Evolutionary conservation across 768 basidiomycete genomes (phyloP), one percentile per base, ranked within the genome.

Genomic region (Mycena albidolilacea): DNA sequence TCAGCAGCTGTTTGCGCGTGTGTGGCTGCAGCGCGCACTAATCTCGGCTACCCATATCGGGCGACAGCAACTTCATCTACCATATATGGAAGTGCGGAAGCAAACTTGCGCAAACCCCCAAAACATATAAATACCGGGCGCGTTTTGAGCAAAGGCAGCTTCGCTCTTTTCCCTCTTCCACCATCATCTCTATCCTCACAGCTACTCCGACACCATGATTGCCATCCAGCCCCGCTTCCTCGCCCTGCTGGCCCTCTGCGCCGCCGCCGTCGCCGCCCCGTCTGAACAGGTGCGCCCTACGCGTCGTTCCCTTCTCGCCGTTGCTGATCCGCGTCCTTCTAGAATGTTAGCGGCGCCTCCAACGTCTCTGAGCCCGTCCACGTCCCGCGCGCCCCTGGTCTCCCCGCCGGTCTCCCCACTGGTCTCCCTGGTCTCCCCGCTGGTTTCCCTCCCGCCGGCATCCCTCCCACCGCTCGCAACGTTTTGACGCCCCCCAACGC

Each of bases 201-300:
- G 30, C 43, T 30, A 5, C 70, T 67, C 57, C 35, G 30, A 21
- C 65, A 69, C 72, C 10, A 73, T 73, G 72, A 48, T 73, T 23
- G 71, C 67, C 7, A 23, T 73, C 55, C 57, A 69, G 30, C 57
- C 67, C 63, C 72, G 72, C 50, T 73, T 73, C 72, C 64, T 73
- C 64, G 55, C 52, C 67, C 67, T 73, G 58, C 63, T 66, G 58
- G 67, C 38, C 58, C 67, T 73, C 67, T 73, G 72, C 50, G 50
- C 41, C 64, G 41, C 38, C 19, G 71, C 71, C 57, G 58, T 62
- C 15, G 37, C 70, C 58, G 43, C 17, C 7, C 50, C 46, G 58
- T 41, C 64, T 1, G 4, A n/a, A 0, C 30, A 69, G 19, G 62
- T 44, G 10, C 11, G 39, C 30, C 2, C 4, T 46, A 11, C 35